Percentiles rank a stretch among this genome's conserved stretches.
Evolutionary conservation across 2,329 filamentous ascomycete genomes (phyloP).

Genomic region (Raffaelea arxii): DNA sequence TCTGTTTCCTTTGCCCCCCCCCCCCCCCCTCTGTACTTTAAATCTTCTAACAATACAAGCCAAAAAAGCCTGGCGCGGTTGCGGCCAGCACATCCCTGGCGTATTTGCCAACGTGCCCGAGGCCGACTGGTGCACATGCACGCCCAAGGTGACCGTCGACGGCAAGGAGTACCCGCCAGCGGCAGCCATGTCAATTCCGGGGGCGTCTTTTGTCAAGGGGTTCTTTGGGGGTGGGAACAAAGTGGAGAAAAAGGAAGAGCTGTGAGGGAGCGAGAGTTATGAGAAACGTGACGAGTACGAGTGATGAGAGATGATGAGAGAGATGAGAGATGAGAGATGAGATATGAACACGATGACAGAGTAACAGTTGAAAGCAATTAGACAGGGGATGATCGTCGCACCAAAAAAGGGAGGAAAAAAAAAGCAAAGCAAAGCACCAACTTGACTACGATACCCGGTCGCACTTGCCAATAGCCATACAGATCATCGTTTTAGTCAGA

Average conservation of each 20-base stretch:
- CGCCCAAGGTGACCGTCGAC: constrained; percentile 30
- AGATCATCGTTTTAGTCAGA: too few relatives aligned
- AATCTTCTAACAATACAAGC: constrained; percentile 19
- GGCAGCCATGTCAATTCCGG: constrained; percentile 28
- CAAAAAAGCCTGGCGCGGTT: constrained; percentile 40
- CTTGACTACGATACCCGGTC: too few relatives aligned
- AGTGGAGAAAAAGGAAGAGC: constrained; percentile 5
- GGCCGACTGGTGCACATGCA: constrained; percentile 37
- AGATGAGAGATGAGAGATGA: background rate
- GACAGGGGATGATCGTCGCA: too few relatives aligned
- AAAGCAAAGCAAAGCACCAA: too few relatives aligned
- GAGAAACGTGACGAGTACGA: background rate
- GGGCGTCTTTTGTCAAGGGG: constrained; percentile 26
- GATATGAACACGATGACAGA: too few relatives aligned
- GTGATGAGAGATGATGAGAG: background rate
- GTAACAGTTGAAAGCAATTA: too few relatives aligned
- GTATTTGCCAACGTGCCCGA: constrained; percentile 34
- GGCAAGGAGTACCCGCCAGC: constrained; percentile 36
- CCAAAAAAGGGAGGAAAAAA: too few relatives aligned
- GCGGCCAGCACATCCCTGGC: constrained; percentile 34
- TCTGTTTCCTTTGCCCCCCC: constrained; percentile 13
- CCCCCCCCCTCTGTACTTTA: background rate
- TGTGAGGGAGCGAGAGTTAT: constrained; percentile 1
- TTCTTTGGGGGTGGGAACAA: constrained; percentile 15
- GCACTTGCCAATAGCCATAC: too few relatives aligned